A percentile compares a stretch with the other conserved stretches of the same genome.
phyloP scores from a whole-genome alignment of 1,284 basidiomycete species.

The Termitomyces sp. region DNA sequence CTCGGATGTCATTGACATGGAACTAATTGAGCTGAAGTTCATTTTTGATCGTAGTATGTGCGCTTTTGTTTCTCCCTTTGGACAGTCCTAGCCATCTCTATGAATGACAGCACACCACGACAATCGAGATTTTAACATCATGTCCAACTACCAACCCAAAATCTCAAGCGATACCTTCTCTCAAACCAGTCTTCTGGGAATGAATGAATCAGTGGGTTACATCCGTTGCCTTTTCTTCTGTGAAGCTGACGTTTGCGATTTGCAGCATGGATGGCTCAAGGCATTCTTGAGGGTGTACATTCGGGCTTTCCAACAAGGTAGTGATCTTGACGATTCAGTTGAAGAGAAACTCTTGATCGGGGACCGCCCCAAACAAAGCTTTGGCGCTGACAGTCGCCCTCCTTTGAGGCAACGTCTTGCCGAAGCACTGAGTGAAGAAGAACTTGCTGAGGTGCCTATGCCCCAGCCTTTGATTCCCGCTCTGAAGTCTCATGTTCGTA shows the following conservation, averaged over 20 bases:
- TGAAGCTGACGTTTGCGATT: background rate
- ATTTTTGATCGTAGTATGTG: constrained; percentile 71
- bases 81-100: constrained; percentile 3
- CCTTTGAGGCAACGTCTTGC: constrained; percentile 54
- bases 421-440: constrained; percentile 39
- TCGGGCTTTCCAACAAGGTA: constrained; percentile 66
- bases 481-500: background rate
- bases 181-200: constrained; percentile 63
- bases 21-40: constrained; percentile 78
- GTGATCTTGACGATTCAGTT: constrained; percentile 69
- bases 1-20: constrained; percentile 68
- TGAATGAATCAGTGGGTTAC: constrained; percentile 50
- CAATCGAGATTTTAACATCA: constrained; percentile 75
- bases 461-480: background rate
- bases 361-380: constrained; percentile 65
- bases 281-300: constrained; percentile 74
- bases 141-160: constrained; percentile 73
- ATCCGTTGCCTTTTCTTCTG: background rate
- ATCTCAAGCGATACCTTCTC: constrained; percentile 46
- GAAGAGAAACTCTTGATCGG: constrained; percentile 76
- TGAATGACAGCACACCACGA: constrained; percentile 60
- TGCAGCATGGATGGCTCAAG: constrained; percentile 63
- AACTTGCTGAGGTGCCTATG: constrained; percentile 46
- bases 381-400: constrained; percentile 42
- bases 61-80: background rate